Evolutionary conservation across 1,284 basidiomycete species (phyloP), one percentile per base, ranked within the genome.

Genomic region (Vanrija sp.): DNA sequence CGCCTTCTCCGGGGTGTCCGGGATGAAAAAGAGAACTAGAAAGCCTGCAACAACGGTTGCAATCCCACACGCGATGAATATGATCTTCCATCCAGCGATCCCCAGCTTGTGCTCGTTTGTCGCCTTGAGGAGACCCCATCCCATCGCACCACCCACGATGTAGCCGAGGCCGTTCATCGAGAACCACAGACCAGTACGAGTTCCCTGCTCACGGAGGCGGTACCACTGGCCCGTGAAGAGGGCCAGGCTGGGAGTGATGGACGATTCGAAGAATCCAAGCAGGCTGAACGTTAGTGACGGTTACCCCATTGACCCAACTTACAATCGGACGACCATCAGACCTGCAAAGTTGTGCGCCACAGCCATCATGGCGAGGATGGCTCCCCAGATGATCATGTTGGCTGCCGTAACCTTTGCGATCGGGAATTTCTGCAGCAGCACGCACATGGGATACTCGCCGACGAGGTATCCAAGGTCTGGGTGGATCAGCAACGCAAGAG

Each of bases 1-100:
- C 7, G 67, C 69, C 38, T 52, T 26, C 4, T 55, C 51, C 0
- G 65, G 65, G 10, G 53, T 42, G 55, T 69, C 69, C 38, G 69
- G 71, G 5, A 73, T 53, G 44, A 66, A 52, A 25, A 67, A 21
- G 25, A 60, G 52, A 5, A 66, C 60, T 45, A 66, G 21, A 26
- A 57, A 48, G 19, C 65, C 63, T 38, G 61, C 43, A 12, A 46
- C 26, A 16, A 55, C 51, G 15, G 63, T 67, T 3, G 61, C 16
- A 28, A 40, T 25, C 21, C 65, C 62, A 15, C 63, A 46, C 29
- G 61, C 49, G 54, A 67, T 59, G 57, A 61, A 67, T 29, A 65
- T 44, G 21, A 64, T 44, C 23, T 58, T 49, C 60, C 60, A 67
- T 0, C 60, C 57, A 2, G 60, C 50, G 10, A 65, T 55, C 15